These are phyloP conservation scores for Glebionis coronaria DNA, from an alignment of 129 eudicot species.

Conservation along the genomic window DNA sequence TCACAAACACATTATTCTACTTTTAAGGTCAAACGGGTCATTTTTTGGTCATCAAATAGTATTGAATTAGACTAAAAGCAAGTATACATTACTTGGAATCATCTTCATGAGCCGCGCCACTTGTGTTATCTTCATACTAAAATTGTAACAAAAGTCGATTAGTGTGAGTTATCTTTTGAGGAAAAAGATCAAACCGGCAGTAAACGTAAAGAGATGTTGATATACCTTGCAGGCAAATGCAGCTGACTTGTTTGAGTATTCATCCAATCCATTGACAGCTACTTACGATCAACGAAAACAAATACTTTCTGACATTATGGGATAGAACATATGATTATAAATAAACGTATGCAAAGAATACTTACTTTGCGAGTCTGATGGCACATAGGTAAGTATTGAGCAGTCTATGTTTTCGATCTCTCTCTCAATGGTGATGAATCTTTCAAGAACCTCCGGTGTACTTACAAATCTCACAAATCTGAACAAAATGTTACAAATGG, in stretches of 20 bases:
- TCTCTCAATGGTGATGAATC: conserved; percentile 61
- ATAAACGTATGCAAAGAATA: conserved; percentile 1
- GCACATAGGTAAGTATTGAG: conserved; percentile 42
- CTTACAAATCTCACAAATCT: conserved; percentile 87
- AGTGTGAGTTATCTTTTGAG: conserved; percentile 20
- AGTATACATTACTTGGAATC: conserved; percentile 57
- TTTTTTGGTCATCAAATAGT: background rate
- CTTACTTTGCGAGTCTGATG: conserved; percentile 46
- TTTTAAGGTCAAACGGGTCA: too few species aligned
- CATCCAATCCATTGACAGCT: conserved; percentile 35
- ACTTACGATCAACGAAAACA: background rate
- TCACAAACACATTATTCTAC: too few species aligned
- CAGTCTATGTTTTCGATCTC: conserved; percentile 70
- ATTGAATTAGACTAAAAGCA: conserved; percentile 15
- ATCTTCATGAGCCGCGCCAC: conserved; percentile 50
- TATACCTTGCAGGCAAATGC: conserved; percentile 41
- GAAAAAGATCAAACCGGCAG: conserved; percentile 4
- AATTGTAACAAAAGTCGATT: conserved; percentile 18
- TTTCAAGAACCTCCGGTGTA: conserved; percentile 89
- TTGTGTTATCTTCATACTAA: conserved; percentile 40
- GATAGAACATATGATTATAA: background rate
- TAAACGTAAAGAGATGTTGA: conserved; percentile 10
- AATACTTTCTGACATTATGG: background rate
- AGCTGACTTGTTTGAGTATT: conserved; percentile 30
- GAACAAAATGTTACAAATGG: conserved; percentile 1